Percentiles rank a stretch among this genome's conserved stretches.
Evolutionary conservation across 352 stramenopile species (phyloP).

Genomic region (Globisporangium mamillatum): DNA sequence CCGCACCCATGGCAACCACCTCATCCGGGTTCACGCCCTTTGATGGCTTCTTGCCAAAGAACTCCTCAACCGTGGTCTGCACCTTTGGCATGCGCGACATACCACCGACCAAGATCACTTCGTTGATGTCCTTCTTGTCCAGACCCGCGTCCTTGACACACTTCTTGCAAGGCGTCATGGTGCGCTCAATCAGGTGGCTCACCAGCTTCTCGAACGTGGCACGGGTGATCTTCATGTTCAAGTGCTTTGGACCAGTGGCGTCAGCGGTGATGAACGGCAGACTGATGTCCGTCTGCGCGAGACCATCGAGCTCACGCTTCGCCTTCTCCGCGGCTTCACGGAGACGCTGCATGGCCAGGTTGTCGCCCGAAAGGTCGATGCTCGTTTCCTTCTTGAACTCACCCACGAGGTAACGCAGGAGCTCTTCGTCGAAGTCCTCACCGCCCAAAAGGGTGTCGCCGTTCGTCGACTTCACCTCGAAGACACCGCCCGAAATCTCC

Average conservation of each 20-base stretch:
- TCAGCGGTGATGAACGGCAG: slow-evolving; percentile 92
- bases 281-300: slow-evolving; percentile 91
- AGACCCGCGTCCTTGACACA: slow-evolving; percentile 27
- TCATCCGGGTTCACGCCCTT: slow-evolving; percentile 74
- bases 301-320: slow-evolving; percentile 87
- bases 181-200: slow-evolving; percentile 94
- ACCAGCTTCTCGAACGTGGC: slow-evolving; percentile 89
- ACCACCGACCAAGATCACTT: slow-evolving; percentile 32
- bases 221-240: slow-evolving; percentile 90
- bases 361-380: slow-evolving; percentile 80
- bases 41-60: slow-evolving; percentile 53
- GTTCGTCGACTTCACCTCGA: slow-evolving; percentile 91
- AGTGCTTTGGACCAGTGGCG: slow-evolving; percentile 96
- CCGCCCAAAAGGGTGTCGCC: slow-evolving; percentile 89
- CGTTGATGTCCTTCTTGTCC: slow-evolving; percentile 25
- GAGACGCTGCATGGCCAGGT: slow-evolving; percentile 84
- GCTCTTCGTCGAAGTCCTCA: slow-evolving; percentile 90
- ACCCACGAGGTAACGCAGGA: slow-evolving; percentile 88
- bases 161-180: slow-evolving; percentile 74
- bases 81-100: slow-evolving; percentile 52
- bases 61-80: slow-evolving; percentile 43
- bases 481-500: slow-evolving; percentile 92
- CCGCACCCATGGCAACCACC: slow-evolving; percentile 55
- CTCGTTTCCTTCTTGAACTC: slow-evolving; percentile 87
- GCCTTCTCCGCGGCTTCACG: slow-evolving; percentile 90